These are phyloP conservation scores for Steccherinum ochraceum DNA, from an alignment of 768 basidiomycete genomes.

Conservation along the genomic window DNA sequence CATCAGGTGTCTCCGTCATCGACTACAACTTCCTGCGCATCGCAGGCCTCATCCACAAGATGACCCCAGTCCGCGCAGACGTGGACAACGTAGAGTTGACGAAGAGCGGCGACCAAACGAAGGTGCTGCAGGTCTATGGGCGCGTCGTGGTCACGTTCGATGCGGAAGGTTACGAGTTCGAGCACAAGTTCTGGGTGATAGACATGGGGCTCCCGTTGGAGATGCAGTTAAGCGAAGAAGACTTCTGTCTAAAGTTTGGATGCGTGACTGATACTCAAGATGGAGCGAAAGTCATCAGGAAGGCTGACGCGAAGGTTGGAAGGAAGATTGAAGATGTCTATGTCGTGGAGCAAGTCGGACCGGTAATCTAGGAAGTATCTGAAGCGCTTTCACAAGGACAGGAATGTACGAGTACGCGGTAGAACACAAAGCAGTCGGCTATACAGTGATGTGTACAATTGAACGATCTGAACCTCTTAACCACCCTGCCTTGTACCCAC, in stretches of 20 bases:
- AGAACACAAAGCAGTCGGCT: too few relatives aligned
- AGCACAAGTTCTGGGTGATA: slow-evolving; percentile 2
- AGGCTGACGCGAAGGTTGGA: slow-evolving; percentile 1
- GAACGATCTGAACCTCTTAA: too few relatives aligned
- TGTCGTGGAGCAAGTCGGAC: neutral
- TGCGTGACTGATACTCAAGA: too few relatives aligned
- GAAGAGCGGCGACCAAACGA: neutral
- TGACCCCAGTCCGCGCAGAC: slow-evolving; percentile 2
- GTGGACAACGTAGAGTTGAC: neutral
- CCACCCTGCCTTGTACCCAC: too few relatives aligned
- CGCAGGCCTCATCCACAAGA: slow-evolving; percentile 2
- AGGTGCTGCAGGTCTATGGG: neutral
- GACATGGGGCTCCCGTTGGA: neutral
- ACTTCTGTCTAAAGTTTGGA: neutral
- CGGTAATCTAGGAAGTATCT: too few relatives aligned
- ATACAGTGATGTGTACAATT: too few relatives aligned
- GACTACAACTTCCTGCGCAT: slow-evolving; percentile 4
- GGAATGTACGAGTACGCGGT: too few relatives aligned
- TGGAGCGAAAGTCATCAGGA: neutral
- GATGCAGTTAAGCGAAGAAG: neutral
- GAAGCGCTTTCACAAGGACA: too few relatives aligned
- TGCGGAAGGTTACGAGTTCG: slow-evolving; percentile 3
- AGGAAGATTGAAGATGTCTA: slow-evolving; percentile 3
- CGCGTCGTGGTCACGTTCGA: slow-evolving; percentile 2
- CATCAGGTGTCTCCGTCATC: slow-evolving; percentile 1